Evolutionary conservation across 352 stramenopile species (phyloP), one percentile per base, ranked within the genome.

Genomic region (Globisporangium radiosum): DNA sequence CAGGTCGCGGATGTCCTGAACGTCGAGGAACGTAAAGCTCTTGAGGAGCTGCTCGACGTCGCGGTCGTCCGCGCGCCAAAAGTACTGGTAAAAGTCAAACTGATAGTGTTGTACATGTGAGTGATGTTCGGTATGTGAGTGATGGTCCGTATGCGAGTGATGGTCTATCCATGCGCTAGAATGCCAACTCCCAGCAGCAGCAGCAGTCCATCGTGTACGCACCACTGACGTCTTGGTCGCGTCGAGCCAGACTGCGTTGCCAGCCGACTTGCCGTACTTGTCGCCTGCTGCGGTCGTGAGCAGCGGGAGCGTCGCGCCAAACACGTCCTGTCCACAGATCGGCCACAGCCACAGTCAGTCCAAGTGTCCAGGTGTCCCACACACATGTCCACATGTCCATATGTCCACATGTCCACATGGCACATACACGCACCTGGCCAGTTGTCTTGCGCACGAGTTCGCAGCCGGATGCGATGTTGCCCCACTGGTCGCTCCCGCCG

Each of bases 211-310:
- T 36, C 40, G 40, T 19, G 75, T 6, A 92, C 97, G 67, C 95
- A 99, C 73, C 64, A 96, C 85, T 0, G 91, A 96, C 6, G 98
- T 93, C 69, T 96, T 96, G 43, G 94, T 82, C 2, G 80, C 63
- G 70, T 99, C 98, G 13, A 99, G 75, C 97, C 97, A 99, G 56
- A 99, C 85, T 3, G 97, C 97, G 54, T 98, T 98, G 44, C 91
- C 91, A 3, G 97, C 97, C 13, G 96, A 99, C 76, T 99, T 99
- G 59, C 97, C 97, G 78, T 99, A 99, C 75, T 99, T 99, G 65
- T 98, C 97, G 55, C 97, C 97, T 50, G 96, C 88, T 6, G 82
- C 86, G 7, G 95, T 99, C 49, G 96, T 99, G 44, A 99, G 90
- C 48, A 99, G 78, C 15, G 95, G 89, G 55, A 98, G 87, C 33